Conservation (phyloP, 371 early-diverging fungal species). For the Mucor indicus region DNA sequence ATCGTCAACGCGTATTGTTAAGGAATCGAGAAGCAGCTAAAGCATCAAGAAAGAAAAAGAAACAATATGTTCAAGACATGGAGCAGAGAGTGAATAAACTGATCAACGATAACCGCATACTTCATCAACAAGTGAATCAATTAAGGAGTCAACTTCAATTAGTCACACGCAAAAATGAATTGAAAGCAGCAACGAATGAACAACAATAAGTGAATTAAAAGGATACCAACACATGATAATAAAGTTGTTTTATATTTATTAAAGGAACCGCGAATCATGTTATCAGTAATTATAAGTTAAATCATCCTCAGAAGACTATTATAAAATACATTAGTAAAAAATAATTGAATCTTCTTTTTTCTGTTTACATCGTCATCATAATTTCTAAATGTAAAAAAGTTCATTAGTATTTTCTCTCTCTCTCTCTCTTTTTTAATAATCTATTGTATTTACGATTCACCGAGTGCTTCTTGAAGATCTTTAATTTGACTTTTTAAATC, state of each 20-base stretch:
- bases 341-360: neutral
- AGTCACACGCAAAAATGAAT: too few relatives aligned
- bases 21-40: constrained; percentile 79
- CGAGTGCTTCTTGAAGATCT: constrained; percentile 31
- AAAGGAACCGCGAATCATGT: too few relatives aligned
- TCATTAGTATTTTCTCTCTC: neutral
- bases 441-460: constrained; percentile 42
- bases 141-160: constrained; percentile 63
- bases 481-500: constrained; percentile 37
- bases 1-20: constrained; percentile 69
- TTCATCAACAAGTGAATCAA: constrained; percentile 65
- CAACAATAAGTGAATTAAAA: too few relatives aligned
- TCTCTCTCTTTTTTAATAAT: too few relatives aligned
- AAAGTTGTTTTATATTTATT: too few relatives aligned
- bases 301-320: constrained; percentile 31
- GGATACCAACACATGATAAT: too few relatives aligned
- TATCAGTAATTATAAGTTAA: constrained; percentile 20
- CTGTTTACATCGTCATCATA: constrained; percentile 32
- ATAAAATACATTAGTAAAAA: neutral
- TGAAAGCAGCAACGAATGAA: too few relatives aligned
- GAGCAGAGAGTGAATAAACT: constrained; percentile 64
- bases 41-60: constrained; percentile 82
- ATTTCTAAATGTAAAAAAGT: constrained; percentile 15
- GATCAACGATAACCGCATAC: constrained; percentile 58
- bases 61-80: constrained; percentile 69